phyloP scores from a whole-genome alignment of 495 filamentous ascomycete genomes.

The Penicilliopsis zonata region DNA sequence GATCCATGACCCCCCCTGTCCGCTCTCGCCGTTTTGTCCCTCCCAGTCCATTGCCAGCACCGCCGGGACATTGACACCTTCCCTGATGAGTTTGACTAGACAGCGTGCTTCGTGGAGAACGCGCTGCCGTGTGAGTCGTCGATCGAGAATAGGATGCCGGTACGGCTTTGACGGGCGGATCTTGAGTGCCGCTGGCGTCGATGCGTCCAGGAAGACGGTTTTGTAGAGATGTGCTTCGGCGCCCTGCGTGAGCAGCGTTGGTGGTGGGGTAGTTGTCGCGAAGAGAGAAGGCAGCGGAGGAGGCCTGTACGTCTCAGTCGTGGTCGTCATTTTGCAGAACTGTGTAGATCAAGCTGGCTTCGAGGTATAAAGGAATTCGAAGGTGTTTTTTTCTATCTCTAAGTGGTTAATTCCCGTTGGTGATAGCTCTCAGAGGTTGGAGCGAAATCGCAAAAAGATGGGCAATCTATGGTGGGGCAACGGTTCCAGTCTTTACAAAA shows the following conservation, averaged over 20 bases:
- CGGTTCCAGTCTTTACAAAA: too few relatives aligned
- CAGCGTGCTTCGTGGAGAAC: constrained; percentile 81
- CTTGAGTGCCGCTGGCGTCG: constrained; percentile 70
- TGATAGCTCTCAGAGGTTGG: too few relatives aligned
- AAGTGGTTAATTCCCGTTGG: too few relatives aligned
- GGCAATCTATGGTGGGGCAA: too few relatives aligned
- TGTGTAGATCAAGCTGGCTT: too few relatives aligned
- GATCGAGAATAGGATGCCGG: constrained; percentile 84
- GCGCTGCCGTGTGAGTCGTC: constrained; percentile 72
- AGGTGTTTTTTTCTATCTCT: too few relatives aligned
- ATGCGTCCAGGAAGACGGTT: constrained; percentile 63
- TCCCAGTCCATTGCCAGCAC: constrained; percentile 66
- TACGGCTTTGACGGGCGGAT: constrained; percentile 88
- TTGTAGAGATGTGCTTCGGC: constrained; percentile 91
- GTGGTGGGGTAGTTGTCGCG: constrained; percentile 42
- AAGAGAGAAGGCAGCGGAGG: constrained; percentile 54
- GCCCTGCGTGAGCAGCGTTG: constrained; percentile 69
- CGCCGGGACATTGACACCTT: constrained; percentile 68
- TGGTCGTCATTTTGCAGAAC: constrained; percentile 1
- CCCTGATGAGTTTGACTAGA: constrained; percentile 57
- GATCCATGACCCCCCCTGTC: constrained; percentile 57
- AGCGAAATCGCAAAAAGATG: too few relatives aligned
- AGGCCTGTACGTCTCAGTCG: constrained; percentile 18
- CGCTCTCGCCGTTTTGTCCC: constrained; percentile 10
- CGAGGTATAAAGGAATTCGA: background rate